Percentiles rank a stretch among this genome's conserved stretches.
Evolutionary conservation across 176 grass and related monocot genomes (phyloP).

Genomic region (Hordeum vulgare): MorexV3_pseudomolecules_assembly NC_058524.1:563841012-563841511

Average conservation of each 20-base stretch:
- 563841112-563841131: slow-evolving; percentile 70
- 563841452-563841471: slow-evolving; percentile 41
- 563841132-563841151: slow-evolving; percentile 48
- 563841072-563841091: slow-evolving; percentile 17
- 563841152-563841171: not conserved
- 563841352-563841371: not conserved
- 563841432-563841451: slow-evolving; percentile 78
- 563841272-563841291: slow-evolving; percentile 79
- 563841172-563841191: slow-evolving; percentile 23
- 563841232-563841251: slow-evolving; percentile 27
- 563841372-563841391: not conserved
- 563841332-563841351: not conserved
- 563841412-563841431: slow-evolving; percentile 54
- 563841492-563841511: not conserved
- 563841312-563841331: not conserved
- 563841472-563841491: not conserved
- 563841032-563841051: not conserved
- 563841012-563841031: not conserved
- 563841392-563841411: not conserved
- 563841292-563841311: not conserved
- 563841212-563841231: slow-evolving; percentile 50
- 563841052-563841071: slow-evolving; percentile 23
- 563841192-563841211: slow-evolving; percentile 77
- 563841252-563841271: slow-evolving; percentile 71
- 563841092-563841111: slow-evolving; percentile 75